A percentile compares a stretch with the other conserved stretches of the same genome.
Conservation (phyloP, 2,329 filamentous ascomycete species). For the Pleurostoma richardsiae region DNA sequence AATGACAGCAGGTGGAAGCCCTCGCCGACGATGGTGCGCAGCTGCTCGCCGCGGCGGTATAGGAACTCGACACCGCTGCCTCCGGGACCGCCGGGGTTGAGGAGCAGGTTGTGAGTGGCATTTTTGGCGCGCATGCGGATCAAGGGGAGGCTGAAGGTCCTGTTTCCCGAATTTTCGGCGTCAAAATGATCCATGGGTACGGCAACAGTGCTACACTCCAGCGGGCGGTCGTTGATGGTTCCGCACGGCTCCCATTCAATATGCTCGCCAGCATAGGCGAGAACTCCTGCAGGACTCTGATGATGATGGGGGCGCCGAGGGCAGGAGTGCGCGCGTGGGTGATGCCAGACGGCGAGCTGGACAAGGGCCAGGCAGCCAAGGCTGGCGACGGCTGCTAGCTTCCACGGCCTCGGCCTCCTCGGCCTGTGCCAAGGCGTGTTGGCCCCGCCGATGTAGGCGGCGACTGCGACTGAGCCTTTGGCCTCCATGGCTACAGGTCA, state of each 20-base stretch:
- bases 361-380: no score
- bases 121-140: constrained; percentile 36
- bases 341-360: no score
- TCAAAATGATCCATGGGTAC: constrained; percentile 43
- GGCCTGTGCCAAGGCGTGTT: no score
- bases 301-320: no score
- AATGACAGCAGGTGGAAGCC: constrained; percentile 40
- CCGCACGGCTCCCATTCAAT: constrained; percentile 35
- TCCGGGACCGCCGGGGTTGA: constrained; percentile 45
- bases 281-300: neutral
- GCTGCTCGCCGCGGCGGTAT: constrained; percentile 23
- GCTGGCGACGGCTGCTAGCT: no score
- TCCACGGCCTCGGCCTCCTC: no score
- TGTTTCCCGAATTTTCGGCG: constrained; percentile 19
- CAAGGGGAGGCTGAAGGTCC: constrained; percentile 37
- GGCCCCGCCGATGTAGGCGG: no score
- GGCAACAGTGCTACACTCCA: constrained; percentile 37
- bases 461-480: no score
- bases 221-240: constrained; percentile 21
- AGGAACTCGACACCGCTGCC: constrained; percentile 33
- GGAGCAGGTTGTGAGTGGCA: constrained; percentile 35
- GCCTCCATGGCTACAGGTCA: no score
- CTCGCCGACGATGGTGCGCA: constrained; percentile 33
- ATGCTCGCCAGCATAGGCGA: constrained; percentile 24
- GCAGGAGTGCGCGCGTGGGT: no score